A percentile compares a stretch with the other conserved stretches of the same genome.
phyloP scores from a whole-genome alignment of 1,284 basidiomycete genomes.

The Apiotrichum gamsii region DNA sequence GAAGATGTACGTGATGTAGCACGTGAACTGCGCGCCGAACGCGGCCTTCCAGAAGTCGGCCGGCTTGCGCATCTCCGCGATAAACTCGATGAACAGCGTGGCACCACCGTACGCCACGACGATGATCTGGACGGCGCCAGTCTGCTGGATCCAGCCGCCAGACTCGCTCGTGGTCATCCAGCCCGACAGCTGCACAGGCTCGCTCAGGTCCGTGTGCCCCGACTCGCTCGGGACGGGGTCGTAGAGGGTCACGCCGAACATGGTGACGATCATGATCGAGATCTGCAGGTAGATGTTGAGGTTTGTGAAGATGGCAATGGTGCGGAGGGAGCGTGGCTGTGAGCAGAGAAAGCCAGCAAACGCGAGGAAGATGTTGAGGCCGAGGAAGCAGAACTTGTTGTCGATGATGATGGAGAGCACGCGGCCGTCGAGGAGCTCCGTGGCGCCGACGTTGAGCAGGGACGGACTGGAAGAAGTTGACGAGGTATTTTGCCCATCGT shows the following conservation, averaged over 20 bases:
- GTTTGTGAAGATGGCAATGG: conserved; percentile 8
- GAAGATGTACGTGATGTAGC: conserved; percentile 50
- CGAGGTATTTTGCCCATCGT: background rate
- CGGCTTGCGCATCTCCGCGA: conserved; percentile 65
- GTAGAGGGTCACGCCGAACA: conserved; percentile 11
- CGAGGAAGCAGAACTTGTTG: conserved; percentile 14
- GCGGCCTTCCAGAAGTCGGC: conserved; percentile 68
- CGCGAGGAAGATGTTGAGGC: conserved; percentile 5
- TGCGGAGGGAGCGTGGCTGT: conserved; percentile 16
- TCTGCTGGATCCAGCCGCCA: conserved; percentile 44
- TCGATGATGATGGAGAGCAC: conserved; percentile 6
- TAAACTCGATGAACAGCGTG: conserved; percentile 55
- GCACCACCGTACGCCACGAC: conserved; percentile 55
- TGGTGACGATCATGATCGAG: conserved; percentile 5
- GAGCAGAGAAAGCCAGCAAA: conserved; percentile 4
- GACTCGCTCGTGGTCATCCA: background rate
- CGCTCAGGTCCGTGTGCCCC: conserved; percentile 30
- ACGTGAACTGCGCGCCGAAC: conserved; percentile 55
- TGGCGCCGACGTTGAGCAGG: conserved; percentile 13
- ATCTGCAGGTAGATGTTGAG: conserved; percentile 9
- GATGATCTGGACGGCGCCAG: conserved; percentile 55
- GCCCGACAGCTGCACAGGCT: conserved; percentile 51
- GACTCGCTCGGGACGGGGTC: conserved; percentile 50
- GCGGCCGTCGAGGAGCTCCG: conserved; percentile 8
- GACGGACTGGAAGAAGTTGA: conserved; percentile 10